Conservation (phyloP, 2,329 filamentous ascomycete species). For the Talaromyces funiculosus region DNA sequence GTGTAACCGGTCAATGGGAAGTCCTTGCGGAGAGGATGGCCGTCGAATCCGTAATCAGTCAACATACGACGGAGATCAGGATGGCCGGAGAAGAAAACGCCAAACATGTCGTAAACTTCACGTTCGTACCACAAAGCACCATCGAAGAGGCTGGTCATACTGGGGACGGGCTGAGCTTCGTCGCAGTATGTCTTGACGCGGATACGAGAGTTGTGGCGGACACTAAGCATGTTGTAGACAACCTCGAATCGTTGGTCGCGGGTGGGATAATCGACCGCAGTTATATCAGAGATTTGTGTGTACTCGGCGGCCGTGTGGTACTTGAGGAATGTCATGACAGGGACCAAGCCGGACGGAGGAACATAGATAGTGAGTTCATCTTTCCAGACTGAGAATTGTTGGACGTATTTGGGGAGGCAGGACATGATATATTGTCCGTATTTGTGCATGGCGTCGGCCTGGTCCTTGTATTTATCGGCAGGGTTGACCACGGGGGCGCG, state of each 20-base stretch:
- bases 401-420: slow-evolving; percentile 93
- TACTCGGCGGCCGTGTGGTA: slow-evolving; percentile 97
- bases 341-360: slow-evolving; percentile 77
- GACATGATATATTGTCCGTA: slow-evolving; percentile 97
- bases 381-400: slow-evolving; percentile 99
- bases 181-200: slow-evolving; percentile 98
- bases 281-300: slow-evolving; percentile 88
- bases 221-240: slow-evolving; percentile 93
- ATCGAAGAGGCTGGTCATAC: slow-evolving; percentile 78
- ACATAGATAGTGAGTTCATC: slow-evolving; percentile 96
- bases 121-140: slow-evolving; percentile 99
- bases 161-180: slow-evolving; percentile 88
- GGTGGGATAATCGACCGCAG: slow-evolving; percentile 91
- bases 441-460: slow-evolving; percentile 80
- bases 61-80: slow-evolving; percentile 95
- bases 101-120: slow-evolving; percentile 95
- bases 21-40: slow-evolving; percentile 93
- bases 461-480: slow-evolving; percentile 84
- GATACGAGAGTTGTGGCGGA: slow-evolving; percentile 94
- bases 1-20: slow-evolving; percentile 98
- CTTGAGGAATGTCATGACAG: slow-evolving; percentile 91
- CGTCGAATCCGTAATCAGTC: slow-evolving; percentile 99
- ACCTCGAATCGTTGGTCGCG: slow-evolving; percentile 94
- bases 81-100: slow-evolving; percentile 93
- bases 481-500: slow-evolving; percentile 81